Conservation (phyloP, 169 alveolate species). For the Amoebophrya sp. region DNA sequence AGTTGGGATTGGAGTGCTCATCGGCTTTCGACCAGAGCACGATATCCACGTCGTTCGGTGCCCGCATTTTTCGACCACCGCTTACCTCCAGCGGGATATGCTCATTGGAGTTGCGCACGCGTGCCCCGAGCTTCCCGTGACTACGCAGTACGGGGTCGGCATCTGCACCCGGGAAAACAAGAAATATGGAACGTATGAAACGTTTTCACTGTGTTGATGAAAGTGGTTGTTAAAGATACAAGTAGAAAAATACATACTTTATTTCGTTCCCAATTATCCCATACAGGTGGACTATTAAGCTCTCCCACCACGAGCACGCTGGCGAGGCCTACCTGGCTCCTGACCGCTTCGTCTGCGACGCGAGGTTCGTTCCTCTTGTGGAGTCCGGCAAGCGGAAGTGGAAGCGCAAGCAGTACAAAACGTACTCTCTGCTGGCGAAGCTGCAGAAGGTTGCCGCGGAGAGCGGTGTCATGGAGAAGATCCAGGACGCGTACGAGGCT, state of each 20-base stretch:
- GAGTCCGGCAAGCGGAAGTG: neutral
- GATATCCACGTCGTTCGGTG: neutral
- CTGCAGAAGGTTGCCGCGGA: neutral
- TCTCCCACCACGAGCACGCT: neutral
- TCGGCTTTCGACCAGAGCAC: neutral
- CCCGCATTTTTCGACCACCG: neutral
- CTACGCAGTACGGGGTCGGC: neutral
- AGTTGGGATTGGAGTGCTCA: neutral
- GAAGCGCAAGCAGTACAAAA: neutral
- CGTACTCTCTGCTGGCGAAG: neutral
- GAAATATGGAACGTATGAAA: neutral
- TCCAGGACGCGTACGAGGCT: neutral
- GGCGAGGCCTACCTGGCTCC: neutral
- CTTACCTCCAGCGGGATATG: neutral
- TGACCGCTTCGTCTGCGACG: neutral
- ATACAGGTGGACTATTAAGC: neutral
- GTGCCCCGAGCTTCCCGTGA: neutral
- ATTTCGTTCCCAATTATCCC: neutral
- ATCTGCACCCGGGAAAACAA: neutral
- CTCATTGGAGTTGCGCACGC: neutral
- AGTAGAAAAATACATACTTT: no score
- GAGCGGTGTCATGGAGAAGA: neutral
- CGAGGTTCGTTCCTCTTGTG: neutral
- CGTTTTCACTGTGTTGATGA: no score
- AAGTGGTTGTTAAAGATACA: no score